Evolutionary conservation across 306 rosid species (phyloP).

Genomic region (Malus sylvestris): DNA sequence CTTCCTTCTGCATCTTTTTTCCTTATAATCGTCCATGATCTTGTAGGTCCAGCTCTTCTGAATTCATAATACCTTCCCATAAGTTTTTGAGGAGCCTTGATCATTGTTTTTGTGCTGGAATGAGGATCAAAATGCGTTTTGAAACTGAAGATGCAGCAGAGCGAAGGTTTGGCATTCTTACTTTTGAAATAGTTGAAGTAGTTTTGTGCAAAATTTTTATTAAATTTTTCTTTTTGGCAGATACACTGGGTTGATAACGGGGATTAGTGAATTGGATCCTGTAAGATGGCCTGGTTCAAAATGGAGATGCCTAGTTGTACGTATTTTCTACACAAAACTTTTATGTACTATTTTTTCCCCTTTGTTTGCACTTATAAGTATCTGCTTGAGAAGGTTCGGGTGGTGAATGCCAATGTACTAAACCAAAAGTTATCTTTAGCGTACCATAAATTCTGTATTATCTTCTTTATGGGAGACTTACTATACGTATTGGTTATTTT

Average conservation of each 20-base stretch:
- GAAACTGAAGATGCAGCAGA: slow-evolving; percentile 89
- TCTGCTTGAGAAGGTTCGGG: background rate
- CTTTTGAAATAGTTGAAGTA: background rate
- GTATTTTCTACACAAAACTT: background rate
- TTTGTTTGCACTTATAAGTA: background rate
- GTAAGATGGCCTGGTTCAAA: slow-evolving; percentile 83
- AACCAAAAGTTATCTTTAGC: background rate
- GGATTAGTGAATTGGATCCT: slow-evolving; percentile 69
- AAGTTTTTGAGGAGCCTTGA: slow-evolving; percentile 64
- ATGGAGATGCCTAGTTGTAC: slow-evolving; percentile 84
- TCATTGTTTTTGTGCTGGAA: slow-evolving; percentile 63
- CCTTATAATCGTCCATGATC: background rate
- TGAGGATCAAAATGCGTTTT: slow-evolving; percentile 85
- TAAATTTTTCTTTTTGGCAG: slow-evolving; percentile 30
- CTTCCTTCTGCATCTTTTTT: background rate
- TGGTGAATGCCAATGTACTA: background rate
- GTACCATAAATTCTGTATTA: background rate
- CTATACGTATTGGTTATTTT: background rate
- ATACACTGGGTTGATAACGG: slow-evolving; percentile 67
- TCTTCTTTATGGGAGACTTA: background rate
- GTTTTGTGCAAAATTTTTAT: background rate
- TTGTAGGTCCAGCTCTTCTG: slow-evolving; percentile 69
- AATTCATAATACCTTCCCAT: slow-evolving; percentile 63
- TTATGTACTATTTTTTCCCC: background rate
- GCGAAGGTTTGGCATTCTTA: slow-evolving; percentile 47